Conservation (phyloP, 164 flowering plant species). For the Liquidambar formosana region DNA sequence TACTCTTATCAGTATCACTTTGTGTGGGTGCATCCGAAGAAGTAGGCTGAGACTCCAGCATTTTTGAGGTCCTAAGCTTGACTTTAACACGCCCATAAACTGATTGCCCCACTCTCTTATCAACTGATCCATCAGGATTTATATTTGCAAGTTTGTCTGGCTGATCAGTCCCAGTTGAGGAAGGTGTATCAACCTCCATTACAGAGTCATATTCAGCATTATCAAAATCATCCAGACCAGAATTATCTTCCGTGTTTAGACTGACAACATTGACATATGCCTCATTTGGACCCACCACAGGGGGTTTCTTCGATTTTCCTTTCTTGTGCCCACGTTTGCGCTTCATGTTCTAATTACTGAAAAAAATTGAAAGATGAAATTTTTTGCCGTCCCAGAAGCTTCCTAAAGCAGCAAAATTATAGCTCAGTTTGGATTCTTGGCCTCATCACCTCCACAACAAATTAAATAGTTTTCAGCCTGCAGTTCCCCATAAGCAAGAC, state of each 20-base stretch:
- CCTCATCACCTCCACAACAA: background rate
- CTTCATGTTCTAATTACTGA: constrained; percentile 51
- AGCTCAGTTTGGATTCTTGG: background rate
- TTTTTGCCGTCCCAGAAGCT: background rate
- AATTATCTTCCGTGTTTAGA: constrained; percentile 38
- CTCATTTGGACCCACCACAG: constrained; percentile 17
- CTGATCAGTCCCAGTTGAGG: constrained; percentile 43
- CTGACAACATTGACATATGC: constrained; percentile 15
- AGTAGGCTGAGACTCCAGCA: constrained; percentile 37
- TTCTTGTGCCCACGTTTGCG: constrained; percentile 81
- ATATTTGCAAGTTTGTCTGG: constrained; percentile 29
- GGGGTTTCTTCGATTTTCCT: constrained; percentile 52
- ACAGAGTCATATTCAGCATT: constrained; percentile 33
- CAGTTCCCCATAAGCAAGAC: background rate
- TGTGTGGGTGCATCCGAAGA: constrained; percentile 50
- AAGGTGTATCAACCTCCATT: constrained; percentile 50
- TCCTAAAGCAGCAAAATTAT: background rate
- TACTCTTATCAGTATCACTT: constrained; percentile 70
- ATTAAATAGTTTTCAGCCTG: background rate
- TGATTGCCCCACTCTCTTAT: constrained; percentile 36
- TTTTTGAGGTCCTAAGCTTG: constrained; percentile 69
- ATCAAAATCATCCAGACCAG: constrained; percentile 40
- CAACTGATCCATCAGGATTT: constrained; percentile 33
- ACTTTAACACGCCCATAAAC: constrained; percentile 79
- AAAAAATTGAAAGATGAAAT: background rate